Evolutionary conservation across 2,329 filamentous ascomycete species (phyloP), one percentile per base, ranked within the genome.

Genomic region (Tolypocladium tropicale): DNA sequence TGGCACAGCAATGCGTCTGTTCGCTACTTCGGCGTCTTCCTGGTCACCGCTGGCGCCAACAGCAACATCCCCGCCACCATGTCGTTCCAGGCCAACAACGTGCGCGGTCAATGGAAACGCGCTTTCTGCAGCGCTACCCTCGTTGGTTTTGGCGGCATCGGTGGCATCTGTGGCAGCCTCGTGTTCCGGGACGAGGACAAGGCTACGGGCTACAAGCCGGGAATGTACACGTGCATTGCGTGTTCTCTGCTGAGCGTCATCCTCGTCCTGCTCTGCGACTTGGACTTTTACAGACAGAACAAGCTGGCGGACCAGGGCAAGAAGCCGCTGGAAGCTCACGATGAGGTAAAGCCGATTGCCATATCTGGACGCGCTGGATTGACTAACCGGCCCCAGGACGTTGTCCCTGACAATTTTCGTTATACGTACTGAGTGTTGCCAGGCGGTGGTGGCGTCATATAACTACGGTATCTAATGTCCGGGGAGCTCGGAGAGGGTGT

Each of bases 51-150:
- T 0, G 89, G 88, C 9, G 84, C 85, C 60, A 91, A 91, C 70
- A 81, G 85, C 61, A 94, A 94, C 67, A 77, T 93, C 5, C 90
- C 90, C 0, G 78, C 83, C 2, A 77, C 83, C 50, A 83, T 95
- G 75, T 81, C 88, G 0, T 94, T 90, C 73, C 89, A 93, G 73
- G 88, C 89, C 46, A 94, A 93, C 73, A 95, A 95, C 71, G 86
- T 95, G 65, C 84, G 88, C 54, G 90, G 89, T 0, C 89, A 94
- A 72, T 95, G 89, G 89, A 95, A 93, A 74, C 83, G 90, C 52
- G 89, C 89, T 1, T 85, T 94, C 62, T 86, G 83, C 68, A 88
- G 83, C 57, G 88, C 89, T 2, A 86, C 85, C 0, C 78, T 93
- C 2, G 86, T 94, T 4, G 87, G 86, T 1, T 83, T 88, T 53